phyloP scores from a whole-genome alignment of 2,329 filamentous ascomycete genomes.

The Harringtonia aguacate region DNA sequence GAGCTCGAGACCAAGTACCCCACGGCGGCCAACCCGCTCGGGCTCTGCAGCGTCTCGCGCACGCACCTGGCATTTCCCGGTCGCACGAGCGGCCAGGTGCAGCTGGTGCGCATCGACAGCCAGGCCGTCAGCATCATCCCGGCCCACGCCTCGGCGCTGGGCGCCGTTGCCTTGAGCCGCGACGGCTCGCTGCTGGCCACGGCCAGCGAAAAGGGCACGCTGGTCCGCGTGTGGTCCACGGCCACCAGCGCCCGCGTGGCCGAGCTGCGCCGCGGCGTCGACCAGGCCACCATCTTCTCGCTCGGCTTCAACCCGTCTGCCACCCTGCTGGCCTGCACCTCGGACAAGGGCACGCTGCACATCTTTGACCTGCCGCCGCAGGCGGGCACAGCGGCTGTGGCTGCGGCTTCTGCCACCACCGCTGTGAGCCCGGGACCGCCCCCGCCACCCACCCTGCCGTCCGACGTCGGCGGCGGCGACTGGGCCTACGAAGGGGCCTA shows the following conservation, averaged over 20 bases:
- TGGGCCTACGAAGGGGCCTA: slow-evolving; percentile 12
- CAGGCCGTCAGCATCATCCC: slow-evolving; percentile 88
- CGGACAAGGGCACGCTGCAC: slow-evolving; percentile 92
- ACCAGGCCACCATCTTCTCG: slow-evolving; percentile 78
- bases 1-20: slow-evolving; percentile 66
- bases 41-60: slow-evolving; percentile 66
- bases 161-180: slow-evolving; percentile 67
- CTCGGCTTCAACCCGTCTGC: slow-evolving; percentile 79
- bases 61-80: slow-evolving; percentile 73
- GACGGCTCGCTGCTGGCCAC: slow-evolving; percentile 79
- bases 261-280: slow-evolving; percentile 81
- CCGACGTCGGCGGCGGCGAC: slow-evolving; percentile 8
- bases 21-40: slow-evolving; percentile 74
- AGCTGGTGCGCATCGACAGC: slow-evolving; percentile 68
- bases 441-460: slow-evolving; percentile 1
- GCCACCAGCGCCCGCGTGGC: slow-evolving; percentile 68
- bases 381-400: neutral
- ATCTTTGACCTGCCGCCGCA: slow-evolving; percentile 73
- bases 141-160: slow-evolving; percentile 70
- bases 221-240: slow-evolving; percentile 78
- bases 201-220: slow-evolving; percentile 82
- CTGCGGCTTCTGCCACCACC: slow-evolving; percentile 5
- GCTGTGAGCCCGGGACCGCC: neutral
- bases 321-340: slow-evolving; percentile 76
- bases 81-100: slow-evolving; percentile 78